Conservation (phyloP, 345 rosid genomes). For the Anastatica hierochuntica region DNA sequence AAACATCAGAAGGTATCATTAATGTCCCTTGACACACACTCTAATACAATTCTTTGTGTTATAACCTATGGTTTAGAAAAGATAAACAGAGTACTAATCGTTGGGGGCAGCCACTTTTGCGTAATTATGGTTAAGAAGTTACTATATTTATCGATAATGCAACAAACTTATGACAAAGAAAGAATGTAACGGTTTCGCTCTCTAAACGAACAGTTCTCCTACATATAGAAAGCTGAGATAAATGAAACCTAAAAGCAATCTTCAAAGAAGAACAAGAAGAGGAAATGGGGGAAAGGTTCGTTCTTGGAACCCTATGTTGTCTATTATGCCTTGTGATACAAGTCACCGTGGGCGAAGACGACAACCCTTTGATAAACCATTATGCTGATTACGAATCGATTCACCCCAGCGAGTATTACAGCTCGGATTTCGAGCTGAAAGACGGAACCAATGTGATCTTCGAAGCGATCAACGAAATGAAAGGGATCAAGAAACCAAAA, state of each 20-base stretch:
- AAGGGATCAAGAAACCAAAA: slow-evolving; percentile 26
- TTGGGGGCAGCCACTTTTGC: too few relatives aligned
- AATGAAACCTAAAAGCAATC: background rate
- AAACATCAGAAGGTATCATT: too few relatives aligned
- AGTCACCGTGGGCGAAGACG: background rate
- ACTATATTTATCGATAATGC: background rate
- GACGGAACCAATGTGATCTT: slow-evolving; percentile 26
- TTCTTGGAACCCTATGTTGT: slow-evolving; percentile 11
- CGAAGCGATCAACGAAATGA: slow-evolving; percentile 20
- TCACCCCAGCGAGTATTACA: slow-evolving; percentile 26
- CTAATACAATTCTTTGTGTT: too few relatives aligned
- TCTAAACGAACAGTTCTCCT: background rate
- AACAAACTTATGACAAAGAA: slow-evolving; percentile 2
- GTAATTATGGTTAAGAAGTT: slow-evolving; percentile 1
- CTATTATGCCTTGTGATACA: slow-evolving; percentile 13
- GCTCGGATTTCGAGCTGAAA: slow-evolving; percentile 22
- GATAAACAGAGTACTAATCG: too few relatives aligned
- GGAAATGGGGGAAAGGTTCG: background rate
- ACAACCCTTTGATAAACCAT: slow-evolving; percentile 18
- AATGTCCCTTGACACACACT: too few relatives aligned
- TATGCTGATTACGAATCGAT: slow-evolving; percentile 19
- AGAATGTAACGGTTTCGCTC: background rate
- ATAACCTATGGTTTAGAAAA: too few relatives aligned
- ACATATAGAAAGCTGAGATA: background rate
- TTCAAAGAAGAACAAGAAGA: background rate